Base-by-base conservation (phyloP, 2,329 filamentous ascomycete species). In the Sarocladium kiliense region DNA sequence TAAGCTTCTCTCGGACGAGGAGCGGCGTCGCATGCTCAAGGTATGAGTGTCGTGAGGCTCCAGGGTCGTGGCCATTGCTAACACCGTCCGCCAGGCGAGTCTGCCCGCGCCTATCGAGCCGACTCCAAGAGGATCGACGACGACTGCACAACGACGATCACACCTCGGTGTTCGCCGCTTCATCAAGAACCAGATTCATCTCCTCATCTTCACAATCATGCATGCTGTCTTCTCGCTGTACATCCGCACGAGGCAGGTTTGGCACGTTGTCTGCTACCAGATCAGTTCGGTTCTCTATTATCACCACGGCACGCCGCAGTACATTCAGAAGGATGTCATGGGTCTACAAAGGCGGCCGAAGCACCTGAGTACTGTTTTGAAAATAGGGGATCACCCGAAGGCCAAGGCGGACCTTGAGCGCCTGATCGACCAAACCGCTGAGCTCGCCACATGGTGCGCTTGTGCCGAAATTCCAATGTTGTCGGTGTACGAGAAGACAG, bases 281-380 rank as follows among this genome's bases (percentile, higher is more conserved):
- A 75, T 93, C 60, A 82, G 91, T 54, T 89, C 90, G 10, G 81
- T 97, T 58, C 78, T 96, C 55, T 92, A 93, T 70, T 94, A 99
- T 74, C 95, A 99, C 74, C 94, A 99, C 71, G 89, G 90, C 54
- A 96, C 93, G 1, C 94, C 94, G 7, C 90, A 96, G 67, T 84
- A 96, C 66, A 96, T 99, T 62, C 85, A 87, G 65, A 86, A 88
- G 65, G 94, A 99, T 73, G 87, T 97, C 25, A 84, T 84, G 68
- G 79, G 80, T 10, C 72, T 99, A 56, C 80, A 77, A 56, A 84
- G 87, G 63, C 72, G 95, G 58, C 94, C 94, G 2, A 82, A 88
- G 61, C 94, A 99, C 67, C 71, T 99, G 53, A 97, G 91, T 66
- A 87, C 96, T 11, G 86, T 97, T 55, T 73, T 99, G 57, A 87